Evolutionary conservation across 345 rosid genomes (phyloP), one percentile per base, ranked within the genome.

Genomic region (Populus simonii): DNA sequence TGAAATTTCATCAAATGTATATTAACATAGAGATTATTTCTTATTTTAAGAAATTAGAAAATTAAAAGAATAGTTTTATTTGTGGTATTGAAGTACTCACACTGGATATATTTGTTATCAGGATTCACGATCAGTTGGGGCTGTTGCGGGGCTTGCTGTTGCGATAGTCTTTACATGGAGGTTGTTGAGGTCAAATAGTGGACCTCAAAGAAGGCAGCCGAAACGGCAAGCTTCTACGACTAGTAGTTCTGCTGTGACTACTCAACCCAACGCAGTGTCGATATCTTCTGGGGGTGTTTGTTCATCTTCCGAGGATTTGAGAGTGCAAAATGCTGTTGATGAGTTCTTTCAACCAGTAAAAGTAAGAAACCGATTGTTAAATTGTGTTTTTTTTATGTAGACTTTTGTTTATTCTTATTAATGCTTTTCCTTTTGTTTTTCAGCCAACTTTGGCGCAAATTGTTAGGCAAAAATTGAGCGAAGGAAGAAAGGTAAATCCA

Each of bases 91-190:
- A 74, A 68, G 70, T 38, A 33, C 16, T 66, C 49, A 43, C 16
- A 65, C 38, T 7, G 18, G 63, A 29, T 45, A 15, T n/a, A 33
- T n/a, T 36, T 25, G 61, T 27, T 73, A 29, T 66, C 84, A 96
- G 99, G 98, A 94, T 88, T 85, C 96, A 35, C 80, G 93, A 71
- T 94, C 99, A 13, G 88, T 90, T 74, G 98, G 98, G 72, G 98
- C 99, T 23, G 87, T 94, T 72, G 99, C 95, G 12, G 98, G 99
- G 45, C 89, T 96, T 81, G 97, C 99, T 68, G 89, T 96, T 55
- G 98, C 98, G 5, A 84, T 96, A 71, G 90, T 91, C 45, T 93
- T 94, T 76, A 89, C 94, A 4, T 96, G 93, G 94, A 90, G 93
- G 76, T 82, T 92, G 67, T 74, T 90, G 66, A 90, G 99, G 83